Evolutionary conservation across 768 basidiomycete species (phyloP), one percentile per base, ranked within the genome.

Genomic region (Psilocybe sp.): DNA sequence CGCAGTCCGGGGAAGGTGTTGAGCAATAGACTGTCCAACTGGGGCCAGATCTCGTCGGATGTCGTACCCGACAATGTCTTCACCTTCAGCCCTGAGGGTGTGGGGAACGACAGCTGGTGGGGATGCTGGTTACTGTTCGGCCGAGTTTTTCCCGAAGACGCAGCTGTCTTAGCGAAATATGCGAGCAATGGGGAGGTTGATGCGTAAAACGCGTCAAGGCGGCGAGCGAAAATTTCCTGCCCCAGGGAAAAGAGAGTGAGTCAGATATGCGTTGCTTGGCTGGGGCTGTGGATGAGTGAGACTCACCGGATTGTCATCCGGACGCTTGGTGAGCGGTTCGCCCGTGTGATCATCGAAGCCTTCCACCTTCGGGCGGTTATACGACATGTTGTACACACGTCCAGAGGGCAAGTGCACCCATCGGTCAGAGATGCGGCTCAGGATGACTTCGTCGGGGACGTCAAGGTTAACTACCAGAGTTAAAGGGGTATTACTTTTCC

Each of bases 41-140:
- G 72, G 2, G 89, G 91, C 92, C 92, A 95, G 54, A 95, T 94
- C 65, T 93, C 89, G 60, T 94, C 89, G 2, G 88, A 90, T 7
- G 90, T 89, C 48, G 75, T 69, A 3, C 92, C 92, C 15, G 77
- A 72, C 28, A 96, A 65, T 2, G 83, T 82, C 39, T 78, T 74
- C 9, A 89, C 60, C 45, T 76, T 75, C 14, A 84, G 64, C 44
- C 69, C 72, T 20, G 76, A 68, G 13, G 77, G 71, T 7, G 72
- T 65, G 42, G 70, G 69, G 62, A 79, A 75, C 12, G 75, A 65
- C 16, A 80, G 64, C 51, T 80, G 79, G 56, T 80, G 79, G 13
- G 78, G 77, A 51, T 79, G 78, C 51, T 75, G 74, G 51, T 73
- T 58, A 7, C 62, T 64, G 53, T 64, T 70, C 19, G 60, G 57